Conservation (phyloP, 441 rosid species). For the Eruca vesicaria region DNA sequence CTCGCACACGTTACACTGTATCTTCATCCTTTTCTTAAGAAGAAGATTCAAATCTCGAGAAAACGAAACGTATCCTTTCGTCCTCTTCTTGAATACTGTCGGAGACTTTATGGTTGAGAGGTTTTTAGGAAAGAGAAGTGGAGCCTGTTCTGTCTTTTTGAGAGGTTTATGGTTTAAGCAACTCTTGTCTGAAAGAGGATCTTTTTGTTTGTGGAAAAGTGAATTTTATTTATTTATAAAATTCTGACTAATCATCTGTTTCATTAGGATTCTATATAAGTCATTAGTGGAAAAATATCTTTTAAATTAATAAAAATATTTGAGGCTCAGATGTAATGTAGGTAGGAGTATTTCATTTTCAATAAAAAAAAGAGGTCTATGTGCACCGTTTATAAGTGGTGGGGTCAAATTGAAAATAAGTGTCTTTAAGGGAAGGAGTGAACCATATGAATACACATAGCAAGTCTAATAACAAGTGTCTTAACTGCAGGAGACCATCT, state of each 20-base stretch:
- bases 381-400: background rate
- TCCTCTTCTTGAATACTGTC: background rate
- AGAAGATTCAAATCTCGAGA: background rate
- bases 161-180: conserved; percentile 43
- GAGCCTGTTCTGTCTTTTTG: conserved; percentile 4
- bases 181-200: conserved; percentile 13
- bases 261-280: conserved; percentile 13
- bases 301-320: conserved; percentile 12
- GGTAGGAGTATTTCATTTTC: background rate
- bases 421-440: conserved; percentile 13
- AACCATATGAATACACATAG: conserved; percentile 31
- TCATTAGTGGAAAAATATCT: conserved; percentile 11
- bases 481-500: background rate
- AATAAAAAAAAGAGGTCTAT: background rate
- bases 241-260: background rate
- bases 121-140: background rate
- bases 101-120: background rate
- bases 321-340: background rate
- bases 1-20: conserved; percentile 97
- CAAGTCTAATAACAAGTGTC: background rate
- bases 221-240: conserved; percentile 3
- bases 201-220: background rate
- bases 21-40: conserved; percentile 54
- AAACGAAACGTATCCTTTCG: background rate
- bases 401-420: conserved; percentile 20